Evolutionary conservation across 345 rosid genomes (phyloP), one percentile per base, ranked within the genome.

Genomic region (Boechera retrofracta): DNA sequence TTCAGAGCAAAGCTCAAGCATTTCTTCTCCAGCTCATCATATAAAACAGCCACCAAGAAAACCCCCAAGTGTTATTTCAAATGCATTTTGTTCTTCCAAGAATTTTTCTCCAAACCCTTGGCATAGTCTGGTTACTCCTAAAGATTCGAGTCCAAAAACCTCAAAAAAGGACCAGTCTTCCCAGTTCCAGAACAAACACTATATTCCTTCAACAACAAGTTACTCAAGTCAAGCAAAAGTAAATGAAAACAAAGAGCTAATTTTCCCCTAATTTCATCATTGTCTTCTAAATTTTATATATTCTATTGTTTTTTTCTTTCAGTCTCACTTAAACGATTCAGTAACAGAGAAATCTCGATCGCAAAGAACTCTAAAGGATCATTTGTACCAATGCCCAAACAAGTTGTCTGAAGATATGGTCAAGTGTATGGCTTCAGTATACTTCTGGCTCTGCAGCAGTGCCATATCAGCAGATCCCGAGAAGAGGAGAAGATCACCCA

Each of bases 321-420:
- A 89, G 92, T 80, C 62, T 18, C 72, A 78, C 9, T 79, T 75
- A 38, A 84, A 72, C 72, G 56, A 64, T 67, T 76, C 57, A 21
- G 68, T 35, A 5, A 63, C 59, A n/a, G 88, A 81, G 71, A 84
- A 85, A 79, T 66, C 79, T 65, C 73, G 85, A 13, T 60, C 67
- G 69, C 60, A 80, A 16, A 81, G 85, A 60, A 86, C 86, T n/a
- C 82, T 91, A 78, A 94, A 91, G 78, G 96, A 94, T 70, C 98
- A 89, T 78, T 83, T 87, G 47, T 58, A 83, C 60, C 92, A 91
- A 78, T 94, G 96, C 56, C 98, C 98, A 41, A 87, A 82, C 84
- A 90, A 89, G 82, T 83, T 94, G 73, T 94, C 98, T 10, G 96
- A 91, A 81, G 97, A 94, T 75, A 89, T 94, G 98, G 93, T 91